phyloP scores from a whole-genome alignment of 805 yeast genomes.

The Zygoascus tannicola region DNA sequence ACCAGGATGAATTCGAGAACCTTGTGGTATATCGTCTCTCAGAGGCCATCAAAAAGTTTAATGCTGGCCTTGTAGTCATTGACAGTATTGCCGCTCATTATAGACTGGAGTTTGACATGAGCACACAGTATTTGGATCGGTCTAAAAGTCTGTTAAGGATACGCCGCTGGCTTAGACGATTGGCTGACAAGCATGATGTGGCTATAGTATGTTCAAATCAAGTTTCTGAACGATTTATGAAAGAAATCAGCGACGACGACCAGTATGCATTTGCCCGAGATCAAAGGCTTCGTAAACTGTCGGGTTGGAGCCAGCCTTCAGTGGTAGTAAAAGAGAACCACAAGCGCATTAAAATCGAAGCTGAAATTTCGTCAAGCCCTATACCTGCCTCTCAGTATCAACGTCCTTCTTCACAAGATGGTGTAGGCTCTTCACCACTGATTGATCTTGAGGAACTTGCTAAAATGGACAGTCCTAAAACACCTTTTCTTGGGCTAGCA shows the following conservation, averaged over 20 bases:
- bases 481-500: constrained; percentile 47
- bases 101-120: constrained; percentile 43
- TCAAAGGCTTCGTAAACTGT: constrained; percentile 45
- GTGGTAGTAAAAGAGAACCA: neutral
- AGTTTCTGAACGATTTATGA: constrained; percentile 49
- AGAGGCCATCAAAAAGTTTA: constrained; percentile 34
- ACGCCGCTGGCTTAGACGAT: constrained; percentile 38
- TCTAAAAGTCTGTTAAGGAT: constrained; percentile 27
- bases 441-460: constrained; percentile 1
- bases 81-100: constrained; percentile 80
- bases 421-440: neutral
- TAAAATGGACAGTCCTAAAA: constrained; percentile 24
- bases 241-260: constrained; percentile 25
- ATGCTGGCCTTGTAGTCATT: constrained; percentile 50
- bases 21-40: constrained; percentile 64
- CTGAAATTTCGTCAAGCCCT: neutral
- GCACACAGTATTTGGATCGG: constrained; percentile 17
- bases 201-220: constrained; percentile 73
- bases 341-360: neutral
- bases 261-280: constrained; percentile 49
- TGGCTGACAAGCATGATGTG: constrained; percentile 41
- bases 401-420: neutral
- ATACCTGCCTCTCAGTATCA: neutral
- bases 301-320: constrained; percentile 60
- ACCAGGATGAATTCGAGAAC: constrained; percentile 66